phyloP scores from a whole-genome alignment of 768 basidiomycete genomes.

The Collybiopsis luxurians region DNA sequence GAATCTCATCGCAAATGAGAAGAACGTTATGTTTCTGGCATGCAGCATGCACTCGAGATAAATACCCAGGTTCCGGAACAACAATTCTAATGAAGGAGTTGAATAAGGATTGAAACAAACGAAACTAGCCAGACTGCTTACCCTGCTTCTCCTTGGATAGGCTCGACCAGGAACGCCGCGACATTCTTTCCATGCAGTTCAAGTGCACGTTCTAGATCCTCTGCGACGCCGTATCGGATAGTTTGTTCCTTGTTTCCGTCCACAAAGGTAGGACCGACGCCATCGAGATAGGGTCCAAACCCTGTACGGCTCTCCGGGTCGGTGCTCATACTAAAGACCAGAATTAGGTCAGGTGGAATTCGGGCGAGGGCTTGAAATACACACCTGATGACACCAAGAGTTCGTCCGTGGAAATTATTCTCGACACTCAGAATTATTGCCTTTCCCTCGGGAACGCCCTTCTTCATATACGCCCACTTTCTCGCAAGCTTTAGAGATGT shows the following conservation, averaged over 20 bases:
- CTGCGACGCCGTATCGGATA: slow-evolving; percentile 82
- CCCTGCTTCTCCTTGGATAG: slow-evolving; percentile 99
- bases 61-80: slow-evolving; percentile 87
- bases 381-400: slow-evolving; percentile 81
- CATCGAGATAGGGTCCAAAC: slow-evolving; percentile 88
- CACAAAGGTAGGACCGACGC: slow-evolving; percentile 77
- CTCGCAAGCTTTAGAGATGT: slow-evolving; percentile 93
- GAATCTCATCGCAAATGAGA: slow-evolving; percentile 98
- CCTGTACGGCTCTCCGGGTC: slow-evolving; percentile 86
- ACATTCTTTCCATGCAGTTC: slow-evolving; percentile 77
- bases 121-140: slow-evolving; percentile 32
- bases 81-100: slow-evolving; percentile 62
- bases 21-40: slow-evolving; percentile 93
- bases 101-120: background rate
- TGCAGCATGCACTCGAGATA: slow-evolving; percentile 69
- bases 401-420: slow-evolving; percentile 96
- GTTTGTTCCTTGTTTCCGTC: slow-evolving; percentile 49
- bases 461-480: slow-evolving; percentile 95
- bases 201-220: slow-evolving; percentile 80
- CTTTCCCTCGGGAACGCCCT: slow-evolving; percentile 74
- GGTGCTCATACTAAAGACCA: slow-evolving; percentile 74
- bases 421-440: slow-evolving; percentile 84
- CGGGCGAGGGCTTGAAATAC: slow-evolving; percentile 13
- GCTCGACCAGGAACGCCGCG: slow-evolving; percentile 94
- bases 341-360: slow-evolving; percentile 11